Evolutionary conservation across 2,329 filamentous ascomycete genomes (phyloP).

Genomic region (Botrytis aclada): DNA sequence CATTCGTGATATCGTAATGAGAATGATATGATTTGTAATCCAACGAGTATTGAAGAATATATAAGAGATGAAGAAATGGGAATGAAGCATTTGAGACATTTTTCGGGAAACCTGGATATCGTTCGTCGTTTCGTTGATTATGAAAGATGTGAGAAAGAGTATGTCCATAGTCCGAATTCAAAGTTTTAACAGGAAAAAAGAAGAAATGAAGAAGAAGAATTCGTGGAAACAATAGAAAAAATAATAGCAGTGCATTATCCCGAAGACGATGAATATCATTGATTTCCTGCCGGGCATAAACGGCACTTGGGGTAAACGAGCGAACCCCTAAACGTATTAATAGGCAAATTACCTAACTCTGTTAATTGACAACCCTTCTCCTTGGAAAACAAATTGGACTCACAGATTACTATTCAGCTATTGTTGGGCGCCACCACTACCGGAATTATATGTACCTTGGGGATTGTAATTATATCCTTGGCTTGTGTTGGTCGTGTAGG

Average conservation of each 20-base stretch:
- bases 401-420: not conserved
- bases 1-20: not conserved
- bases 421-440: not conserved
- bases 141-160: not conserved
- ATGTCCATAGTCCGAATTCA: not conserved
- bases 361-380: not conserved
- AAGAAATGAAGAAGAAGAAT: not conserved
- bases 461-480: not conserved
- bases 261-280: not conserved
- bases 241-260: not conserved
- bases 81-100: not conserved
- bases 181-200: not conserved
- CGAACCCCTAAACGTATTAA: conserved; percentile 5
- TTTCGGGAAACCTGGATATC: not conserved
- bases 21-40: too few species aligned
- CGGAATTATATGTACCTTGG: not conserved
- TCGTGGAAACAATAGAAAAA: not conserved
- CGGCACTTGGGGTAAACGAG: not conserved
- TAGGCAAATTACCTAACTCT: not conserved
- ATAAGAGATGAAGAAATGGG: not conserved
- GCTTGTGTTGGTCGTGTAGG: not conserved
- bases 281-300: not conserved
- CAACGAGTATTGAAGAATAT: too few species aligned
- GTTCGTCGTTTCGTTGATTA: not conserved
- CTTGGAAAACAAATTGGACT: not conserved